Evolutionary conservation across 495 filamentous ascomycete genomes (phyloP).

Genomic region (Neurospora sp.): DNA sequence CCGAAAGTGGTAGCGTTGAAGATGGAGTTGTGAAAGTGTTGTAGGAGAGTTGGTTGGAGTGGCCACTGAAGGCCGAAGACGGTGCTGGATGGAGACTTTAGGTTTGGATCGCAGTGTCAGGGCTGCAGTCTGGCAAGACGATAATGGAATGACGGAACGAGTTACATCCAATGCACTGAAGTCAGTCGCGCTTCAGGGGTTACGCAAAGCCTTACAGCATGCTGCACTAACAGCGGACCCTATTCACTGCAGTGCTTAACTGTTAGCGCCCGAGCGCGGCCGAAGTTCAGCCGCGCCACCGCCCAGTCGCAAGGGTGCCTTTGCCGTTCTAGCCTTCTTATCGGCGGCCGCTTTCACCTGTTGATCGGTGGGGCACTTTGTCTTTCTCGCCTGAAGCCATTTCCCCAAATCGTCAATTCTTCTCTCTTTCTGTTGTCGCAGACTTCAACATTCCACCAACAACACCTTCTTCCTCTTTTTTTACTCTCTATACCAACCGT

Average conservation of each 20-base stretch:
- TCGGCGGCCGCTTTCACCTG: background rate
- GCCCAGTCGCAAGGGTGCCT: background rate
- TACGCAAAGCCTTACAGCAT: background rate
- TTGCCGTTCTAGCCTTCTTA: background rate
- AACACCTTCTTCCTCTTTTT: background rate
- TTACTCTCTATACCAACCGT: background rate
- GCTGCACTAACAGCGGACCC: background rate
- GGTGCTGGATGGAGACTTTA: background rate
- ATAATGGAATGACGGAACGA: background rate
- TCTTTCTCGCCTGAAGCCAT: background rate
- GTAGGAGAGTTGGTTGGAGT: background rate
- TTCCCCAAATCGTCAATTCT: background rate
- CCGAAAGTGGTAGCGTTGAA: background rate
- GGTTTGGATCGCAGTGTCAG: background rate
- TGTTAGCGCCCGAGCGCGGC: background rate
- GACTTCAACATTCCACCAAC: background rate
- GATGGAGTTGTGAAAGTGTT: background rate
- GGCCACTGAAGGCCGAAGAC: background rate
- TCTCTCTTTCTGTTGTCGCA: background rate
- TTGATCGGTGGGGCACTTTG: slow-evolving; percentile 2
- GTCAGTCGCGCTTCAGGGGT: background rate
- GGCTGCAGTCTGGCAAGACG: background rate
- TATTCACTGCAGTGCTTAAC: background rate
- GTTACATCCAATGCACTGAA: background rate
- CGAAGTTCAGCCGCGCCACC: slow-evolving; percentile 8